Conservation (phyloP, 2,329 filamentous ascomycete genomes). For the Venturia effusa region DNA sequence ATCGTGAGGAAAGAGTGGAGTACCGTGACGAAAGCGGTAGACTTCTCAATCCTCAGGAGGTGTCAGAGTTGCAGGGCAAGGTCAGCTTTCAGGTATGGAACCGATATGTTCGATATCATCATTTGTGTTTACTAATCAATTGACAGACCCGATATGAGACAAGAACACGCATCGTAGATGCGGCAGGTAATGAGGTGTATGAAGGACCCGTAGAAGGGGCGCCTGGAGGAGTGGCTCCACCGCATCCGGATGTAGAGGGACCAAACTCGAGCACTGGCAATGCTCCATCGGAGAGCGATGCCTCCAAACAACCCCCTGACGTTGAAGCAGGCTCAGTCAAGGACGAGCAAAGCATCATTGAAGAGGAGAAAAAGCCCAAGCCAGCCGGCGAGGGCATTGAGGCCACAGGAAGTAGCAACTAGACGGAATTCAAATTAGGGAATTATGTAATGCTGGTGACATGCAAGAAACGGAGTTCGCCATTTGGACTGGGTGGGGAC, state of each 20-base stretch:
- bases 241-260: conserved; percentile 47
- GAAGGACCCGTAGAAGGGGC: conserved; percentile 26
- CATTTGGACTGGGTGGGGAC: background rate
- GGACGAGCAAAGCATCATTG: conserved; percentile 34
- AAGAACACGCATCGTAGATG: conserved; percentile 74
- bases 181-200: conserved; percentile 64
- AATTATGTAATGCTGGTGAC: conserved; percentile 2
- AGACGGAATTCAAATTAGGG: background rate
- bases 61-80: conserved; percentile 76
- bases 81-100: conserved; percentile 58
- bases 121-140: background rate
- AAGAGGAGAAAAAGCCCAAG: conserved; percentile 22
- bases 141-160: conserved; percentile 81
- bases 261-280: conserved; percentile 43
- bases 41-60: conserved; percentile 70
- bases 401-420: background rate
- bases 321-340: conserved; percentile 30
- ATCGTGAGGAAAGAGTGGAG: conserved; percentile 72
- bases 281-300: conserved; percentile 19
- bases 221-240: conserved; percentile 32
- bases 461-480: background rate
- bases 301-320: conserved; percentile 29
- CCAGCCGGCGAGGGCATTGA: conserved; percentile 25
- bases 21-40: conserved; percentile 95
- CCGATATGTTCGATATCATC: background rate